A percentile compares a stretch with the other conserved stretches of the same genome.
These are phyloP conservation scores for Fusarium drepaniforme DNA, from an alignment of 2,329 filamentous ascomycete genomes.

Conservation along the genomic window DNA sequence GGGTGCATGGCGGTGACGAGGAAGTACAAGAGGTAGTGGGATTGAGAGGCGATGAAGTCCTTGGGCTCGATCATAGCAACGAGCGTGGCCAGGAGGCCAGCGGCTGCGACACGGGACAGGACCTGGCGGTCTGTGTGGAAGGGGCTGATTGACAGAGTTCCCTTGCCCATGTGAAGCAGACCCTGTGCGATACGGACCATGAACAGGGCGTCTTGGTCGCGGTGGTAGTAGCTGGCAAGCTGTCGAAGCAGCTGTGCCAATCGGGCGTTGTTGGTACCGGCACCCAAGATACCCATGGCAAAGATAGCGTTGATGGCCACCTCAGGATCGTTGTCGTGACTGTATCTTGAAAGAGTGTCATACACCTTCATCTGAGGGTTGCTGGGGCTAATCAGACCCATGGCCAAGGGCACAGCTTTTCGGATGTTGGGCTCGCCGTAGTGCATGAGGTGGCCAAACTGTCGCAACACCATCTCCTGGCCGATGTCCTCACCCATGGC, in stretches of 20 bases:
- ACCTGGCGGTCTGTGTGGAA: slow-evolving; percentile 99
- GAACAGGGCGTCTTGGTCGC: slow-evolving; percentile 95
- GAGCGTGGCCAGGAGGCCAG: slow-evolving; percentile 89
- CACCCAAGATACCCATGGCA: slow-evolving; percentile 96
- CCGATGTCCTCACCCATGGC: slow-evolving; percentile 99
- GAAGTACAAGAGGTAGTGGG: slow-evolving; percentile 97
- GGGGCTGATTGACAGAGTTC: slow-evolving; percentile 94
- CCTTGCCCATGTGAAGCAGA: slow-evolving; percentile 98
- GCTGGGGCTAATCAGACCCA: slow-evolving; percentile 96
- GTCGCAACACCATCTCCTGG: slow-evolving; percentile 97
- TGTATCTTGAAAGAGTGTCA: slow-evolving; percentile 96
- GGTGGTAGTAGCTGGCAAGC: slow-evolving; percentile 97
- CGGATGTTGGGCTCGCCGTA: slow-evolving; percentile 98
- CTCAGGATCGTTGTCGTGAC: slow-evolving; percentile 98
- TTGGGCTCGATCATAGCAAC: slow-evolving; percentile 97
- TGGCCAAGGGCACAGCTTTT: slow-evolving; percentile 93
- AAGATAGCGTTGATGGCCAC: slow-evolving; percentile 99
- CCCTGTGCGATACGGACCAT: slow-evolving; percentile 99
- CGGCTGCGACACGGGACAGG: slow-evolving; percentile 89
- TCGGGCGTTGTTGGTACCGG: slow-evolving; percentile 97
- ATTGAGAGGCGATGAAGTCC: slow-evolving; percentile 75
- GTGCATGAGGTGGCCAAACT: slow-evolving; percentile 99
- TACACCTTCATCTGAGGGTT: slow-evolving; percentile 99
- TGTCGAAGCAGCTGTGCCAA: slow-evolving; percentile 94
- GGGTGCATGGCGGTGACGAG: slow-evolving; percentile 97